Percentiles rank a stretch among this genome's conserved stretches.
Conservation (phyloP, 2,329 filamentous ascomycete species). For the Apiospora rasikravindrae region DNA sequence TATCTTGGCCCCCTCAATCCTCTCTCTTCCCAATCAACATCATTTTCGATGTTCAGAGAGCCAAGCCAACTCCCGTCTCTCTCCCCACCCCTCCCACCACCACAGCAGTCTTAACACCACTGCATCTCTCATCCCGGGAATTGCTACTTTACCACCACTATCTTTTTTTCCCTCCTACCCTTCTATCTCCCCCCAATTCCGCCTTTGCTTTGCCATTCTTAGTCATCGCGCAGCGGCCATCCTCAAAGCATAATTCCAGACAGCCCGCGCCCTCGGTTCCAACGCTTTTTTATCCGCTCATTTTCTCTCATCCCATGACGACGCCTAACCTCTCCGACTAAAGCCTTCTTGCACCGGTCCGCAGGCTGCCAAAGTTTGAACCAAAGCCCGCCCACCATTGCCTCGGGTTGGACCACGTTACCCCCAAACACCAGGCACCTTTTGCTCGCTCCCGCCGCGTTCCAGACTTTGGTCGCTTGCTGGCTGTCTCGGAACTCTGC, state of each 20-base stretch:
- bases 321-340: constrained; percentile 11
- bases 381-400: constrained; percentile 1
- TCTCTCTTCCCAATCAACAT: constrained; percentile 15
- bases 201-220: constrained; percentile 1
- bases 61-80: constrained; percentile 12
- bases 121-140: neutral
- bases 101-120: neutral
- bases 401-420: constrained; percentile 8
- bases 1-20: constrained; percentile 16
- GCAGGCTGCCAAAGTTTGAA: constrained; percentile 12
- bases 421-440: neutral
- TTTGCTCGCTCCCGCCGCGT: constrained; percentile 7
- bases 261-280: neutral
- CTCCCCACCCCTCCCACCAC: constrained; percentile 3
- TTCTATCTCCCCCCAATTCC: neutral
- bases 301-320: constrained; percentile 15
- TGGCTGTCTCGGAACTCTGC: constrained; percentile 19
- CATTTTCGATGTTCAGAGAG: constrained; percentile 12
- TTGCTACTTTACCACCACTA: neutral
- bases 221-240: constrained; percentile 13
- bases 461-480: constrained; percentile 16
- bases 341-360: constrained; percentile 5
- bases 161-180: neutral
- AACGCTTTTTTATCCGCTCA: constrained; percentile 11
- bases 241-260: constrained; percentile 9